phyloP scores from a whole-genome alignment of 768 basidiomycete genomes.

The Chalciporus chontae region DNA sequence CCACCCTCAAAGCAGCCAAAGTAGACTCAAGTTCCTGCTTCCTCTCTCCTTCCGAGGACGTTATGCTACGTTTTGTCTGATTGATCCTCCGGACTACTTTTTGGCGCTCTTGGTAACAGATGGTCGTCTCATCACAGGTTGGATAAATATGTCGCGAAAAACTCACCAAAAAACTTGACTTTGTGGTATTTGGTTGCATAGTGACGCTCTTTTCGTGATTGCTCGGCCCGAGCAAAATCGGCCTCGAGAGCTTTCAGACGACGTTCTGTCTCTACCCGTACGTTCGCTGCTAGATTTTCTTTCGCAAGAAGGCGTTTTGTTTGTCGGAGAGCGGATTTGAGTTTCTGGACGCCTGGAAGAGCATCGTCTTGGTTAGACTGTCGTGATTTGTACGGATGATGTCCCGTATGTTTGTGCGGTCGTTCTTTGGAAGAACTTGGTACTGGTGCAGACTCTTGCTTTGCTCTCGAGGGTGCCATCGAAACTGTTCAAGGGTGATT shows the following conservation, averaged over 20 bases:
- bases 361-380: conserved; percentile 12
- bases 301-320: conserved; percentile 79
- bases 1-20: conserved; percentile 68
- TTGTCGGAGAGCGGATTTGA: conserved; percentile 83
- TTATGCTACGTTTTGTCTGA: conserved; percentile 57
- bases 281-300: conserved; percentile 83
- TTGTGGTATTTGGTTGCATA: conserved; percentile 81
- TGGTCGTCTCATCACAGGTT: background rate
- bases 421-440: conserved; percentile 15
- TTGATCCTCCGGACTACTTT: conserved; percentile 78
- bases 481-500: conserved; percentile 10
- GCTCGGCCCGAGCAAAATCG: conserved; percentile 65
- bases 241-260: conserved; percentile 69
- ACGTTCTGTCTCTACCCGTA: conserved; percentile 78
- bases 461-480: conserved; percentile 21
- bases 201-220: conserved; percentile 62
- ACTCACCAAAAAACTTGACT: conserved; percentile 89
- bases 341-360: conserved; percentile 73
- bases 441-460: background rate
- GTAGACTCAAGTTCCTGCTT: conserved; percentile 42
- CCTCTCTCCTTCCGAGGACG: conserved; percentile 34
- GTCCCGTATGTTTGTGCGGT: conserved; percentile 10
- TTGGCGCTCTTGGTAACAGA: conserved; percentile 62
- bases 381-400: conserved; percentile 15
- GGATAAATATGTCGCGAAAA: background rate